A percentile compares a stretch with the other conserved stretches of the same genome.
Evolutionary conservation across 2,329 filamentous ascomycete genomes (phyloP).

Genomic region (Claviceps sp.): DNA sequence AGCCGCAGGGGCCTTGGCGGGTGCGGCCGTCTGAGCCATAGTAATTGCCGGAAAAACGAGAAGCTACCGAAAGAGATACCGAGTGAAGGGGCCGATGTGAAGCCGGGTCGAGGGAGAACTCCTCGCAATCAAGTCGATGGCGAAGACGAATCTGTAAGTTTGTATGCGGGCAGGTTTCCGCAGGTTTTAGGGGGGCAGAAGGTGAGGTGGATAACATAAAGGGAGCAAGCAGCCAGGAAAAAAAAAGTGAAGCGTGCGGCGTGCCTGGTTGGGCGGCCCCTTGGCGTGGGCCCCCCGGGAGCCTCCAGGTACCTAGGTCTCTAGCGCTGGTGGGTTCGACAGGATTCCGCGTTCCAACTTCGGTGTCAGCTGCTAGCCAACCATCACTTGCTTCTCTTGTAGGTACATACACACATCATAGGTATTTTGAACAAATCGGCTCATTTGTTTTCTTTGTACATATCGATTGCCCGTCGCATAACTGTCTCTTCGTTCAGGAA

Average conservation of each 20-base stretch:
- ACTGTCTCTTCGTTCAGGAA: no score
- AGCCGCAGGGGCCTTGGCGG: slow-evolving; percentile 27
- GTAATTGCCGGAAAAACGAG: slow-evolving; percentile 15
- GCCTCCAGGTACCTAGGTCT: neutral
- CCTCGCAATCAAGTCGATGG: slow-evolving; percentile 4
- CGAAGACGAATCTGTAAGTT: neutral
- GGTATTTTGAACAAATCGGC: no score
- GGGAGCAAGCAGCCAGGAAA: neutral
- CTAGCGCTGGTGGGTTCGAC: neutral
- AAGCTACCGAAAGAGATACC: slow-evolving; percentile 4
- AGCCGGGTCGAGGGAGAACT: slow-evolving; percentile 5
- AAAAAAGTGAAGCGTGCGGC: neutral
- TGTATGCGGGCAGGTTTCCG: neutral
- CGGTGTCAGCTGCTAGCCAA: no score
- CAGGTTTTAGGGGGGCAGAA: neutral
- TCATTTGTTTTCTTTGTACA: no score
- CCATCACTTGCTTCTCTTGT: no score
- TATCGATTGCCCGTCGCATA: no score
- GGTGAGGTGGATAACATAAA: neutral
- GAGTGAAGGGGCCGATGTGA: slow-evolving; percentile 9
- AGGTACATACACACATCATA: no score
- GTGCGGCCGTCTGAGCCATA: slow-evolving; percentile 33
- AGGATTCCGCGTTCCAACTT: no score
- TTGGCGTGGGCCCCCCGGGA: neutral
- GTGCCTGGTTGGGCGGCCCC: neutral